phyloP scores from a whole-genome alignment of 495 filamentous ascomycete species.

The Massariosphaeria phaeospora region DNA sequence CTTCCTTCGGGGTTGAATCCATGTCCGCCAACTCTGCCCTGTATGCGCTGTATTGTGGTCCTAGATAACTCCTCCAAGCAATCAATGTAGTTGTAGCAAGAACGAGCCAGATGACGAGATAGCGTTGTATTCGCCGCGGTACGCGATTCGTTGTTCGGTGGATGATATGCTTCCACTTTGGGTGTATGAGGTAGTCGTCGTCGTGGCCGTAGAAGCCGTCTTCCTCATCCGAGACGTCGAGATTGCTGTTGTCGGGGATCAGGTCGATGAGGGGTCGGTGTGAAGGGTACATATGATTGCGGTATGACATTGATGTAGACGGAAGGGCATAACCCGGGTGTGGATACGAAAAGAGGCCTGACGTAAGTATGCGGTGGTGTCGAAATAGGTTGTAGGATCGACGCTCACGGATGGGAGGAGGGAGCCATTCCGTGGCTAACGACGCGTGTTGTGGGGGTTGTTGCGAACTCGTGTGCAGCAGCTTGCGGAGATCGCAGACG shows the following conservation, averaged over 20 bases:
- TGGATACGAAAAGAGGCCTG: not conserved
- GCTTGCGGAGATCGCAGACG: too few species aligned
- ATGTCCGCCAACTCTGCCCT: conserved; percentile 40
- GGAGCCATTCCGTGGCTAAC: too few species aligned
- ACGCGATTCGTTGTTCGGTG: conserved; percentile 15
- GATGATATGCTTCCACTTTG: conserved; percentile 16
- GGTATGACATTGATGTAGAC: conserved; percentile 3
- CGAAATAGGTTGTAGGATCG: not conserved
- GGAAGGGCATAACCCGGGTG: not conserved
- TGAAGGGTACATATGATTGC: not conserved
- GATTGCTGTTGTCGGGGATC: conserved; percentile 12
- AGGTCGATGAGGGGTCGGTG: conserved; percentile 17
- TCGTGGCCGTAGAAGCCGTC: conserved; percentile 22
- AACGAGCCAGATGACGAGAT: conserved; percentile 44
- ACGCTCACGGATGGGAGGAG: not conserved
- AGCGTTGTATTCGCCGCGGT: conserved; percentile 37
- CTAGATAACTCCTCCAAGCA: conserved; percentile 44
- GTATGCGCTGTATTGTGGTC: conserved; percentile 44
- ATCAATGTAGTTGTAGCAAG: conserved; percentile 41
- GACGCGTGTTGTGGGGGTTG: too few species aligned
- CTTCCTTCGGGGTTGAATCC: conserved; percentile 37
- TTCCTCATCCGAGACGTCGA: conserved; percentile 24
- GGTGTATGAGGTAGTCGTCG: conserved; percentile 17
- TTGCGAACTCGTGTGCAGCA: too few species aligned
- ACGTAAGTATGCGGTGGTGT: not conserved